These are phyloP conservation scores for Vigna unguiculata DNA, from an alignment of 306 rosid species.

Conservation along the genomic window DNA sequence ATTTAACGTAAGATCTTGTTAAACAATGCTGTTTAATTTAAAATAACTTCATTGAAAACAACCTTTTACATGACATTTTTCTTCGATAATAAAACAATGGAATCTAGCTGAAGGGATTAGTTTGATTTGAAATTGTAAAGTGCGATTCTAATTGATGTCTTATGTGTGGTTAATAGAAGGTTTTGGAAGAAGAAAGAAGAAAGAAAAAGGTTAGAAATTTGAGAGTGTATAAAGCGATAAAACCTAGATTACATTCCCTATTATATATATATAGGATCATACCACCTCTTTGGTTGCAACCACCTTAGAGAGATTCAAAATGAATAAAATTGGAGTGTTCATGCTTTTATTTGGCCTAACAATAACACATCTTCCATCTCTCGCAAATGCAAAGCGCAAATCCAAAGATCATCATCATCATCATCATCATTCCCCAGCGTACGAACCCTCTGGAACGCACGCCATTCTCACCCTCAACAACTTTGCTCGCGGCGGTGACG, in stretches of 20 bases:
- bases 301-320: not conserved
- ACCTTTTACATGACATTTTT: no score
- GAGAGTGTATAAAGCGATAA: not conserved
- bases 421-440: not conserved
- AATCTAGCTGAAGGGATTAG: no score
- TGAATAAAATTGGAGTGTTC: not conserved
- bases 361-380: not conserved
- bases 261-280: not conserved
- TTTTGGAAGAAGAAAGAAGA: not conserved
- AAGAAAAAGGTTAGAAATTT: not conserved
- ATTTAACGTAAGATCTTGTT: no score
- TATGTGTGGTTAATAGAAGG: not conserved
- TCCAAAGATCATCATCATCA: not conserved
- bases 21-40: no score
- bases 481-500: slow-evolving; percentile 12
- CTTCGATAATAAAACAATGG: not conserved
- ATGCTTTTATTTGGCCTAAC: not conserved
- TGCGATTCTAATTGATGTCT: not conserved
- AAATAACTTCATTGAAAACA: no score
- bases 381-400: not conserved
- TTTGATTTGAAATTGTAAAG: no score
- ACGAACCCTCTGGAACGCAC: not conserved
- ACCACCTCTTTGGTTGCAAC: no score
- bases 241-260: not conserved
- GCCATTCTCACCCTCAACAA: slow-evolving; percentile 7